Evolutionary conservation across 345 rosid species (phyloP), one percentile per base, ranked within the genome.

Genomic region (Linum lewisii): DNA sequence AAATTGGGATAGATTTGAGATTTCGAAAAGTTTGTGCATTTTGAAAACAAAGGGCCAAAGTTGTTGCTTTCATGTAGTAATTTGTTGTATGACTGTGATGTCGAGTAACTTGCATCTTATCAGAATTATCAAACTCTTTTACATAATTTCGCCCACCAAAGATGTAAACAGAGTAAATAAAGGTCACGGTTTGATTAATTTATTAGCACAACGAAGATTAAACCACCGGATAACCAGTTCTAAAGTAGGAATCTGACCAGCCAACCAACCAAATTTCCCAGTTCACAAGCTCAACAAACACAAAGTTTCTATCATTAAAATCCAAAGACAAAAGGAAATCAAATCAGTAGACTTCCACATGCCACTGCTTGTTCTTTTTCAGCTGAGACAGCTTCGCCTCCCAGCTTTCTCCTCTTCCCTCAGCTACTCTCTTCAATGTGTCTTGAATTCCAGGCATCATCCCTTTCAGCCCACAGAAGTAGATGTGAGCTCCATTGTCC

Each of bases 361-460:
- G 99, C 99, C 99, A 93, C 63, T 89, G 99, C 69, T 89, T 93
- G 70, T 87, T 93, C 92, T 87, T 93, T 77, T 91, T 93, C n/a
- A 93, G 95, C 63, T 81, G 94, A 19, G 86, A 73, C 51, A 89
- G 99, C 82, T 87, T 93, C 87, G 79, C 76, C 15, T 89, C 95
- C 99, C 99, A 89, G 75, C 67, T 89, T 72, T 82, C 87, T 5
- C 97, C 97, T 79, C 95, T 82, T 76, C 80, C 75, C 66, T 85
- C 95, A 0, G 99, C 97, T 0, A 93, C 99, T 60, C 79, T 82
- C 78, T 78, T 89, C 61, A 93, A 77, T 1, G 99, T 93, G 19
- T 82, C 92, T 67, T 93, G 99, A 64, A 93, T 89, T 59, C 97
- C 99, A 0, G 99, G 97, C 99, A 93, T 93, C 99, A 93, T 93